These are phyloP conservation scores for Teratosphaeria destructans DNA, from an alignment of 2,329 filamentous ascomycete species.

Conservation along the genomic window DNA sequence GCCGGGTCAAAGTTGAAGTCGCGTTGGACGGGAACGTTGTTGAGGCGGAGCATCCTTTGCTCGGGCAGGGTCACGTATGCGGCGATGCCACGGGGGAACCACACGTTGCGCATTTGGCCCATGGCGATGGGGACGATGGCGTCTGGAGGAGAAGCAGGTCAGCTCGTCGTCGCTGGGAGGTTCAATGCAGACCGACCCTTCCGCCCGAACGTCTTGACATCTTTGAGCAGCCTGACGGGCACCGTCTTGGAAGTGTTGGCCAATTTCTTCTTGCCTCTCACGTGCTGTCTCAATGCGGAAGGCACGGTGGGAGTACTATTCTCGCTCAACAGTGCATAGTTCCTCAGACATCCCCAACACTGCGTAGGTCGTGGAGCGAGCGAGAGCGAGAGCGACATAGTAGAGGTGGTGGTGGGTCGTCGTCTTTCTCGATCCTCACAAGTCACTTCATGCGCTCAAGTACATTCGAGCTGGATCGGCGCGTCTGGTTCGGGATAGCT, in stretches of 20 bases:
- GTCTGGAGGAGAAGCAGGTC: constrained; percentile 28
- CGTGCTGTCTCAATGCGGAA: constrained; percentile 17
- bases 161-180: background rate
- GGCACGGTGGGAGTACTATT: background rate
- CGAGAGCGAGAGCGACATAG: constrained; percentile 9
- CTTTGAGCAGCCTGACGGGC: constrained; percentile 42
- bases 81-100: constrained; percentile 42
- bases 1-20: constrained; percentile 33
- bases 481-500: no score
- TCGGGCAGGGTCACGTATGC: constrained; percentile 41
- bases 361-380: constrained; percentile 13
- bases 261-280: constrained; percentile 28
- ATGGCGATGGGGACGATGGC: constrained; percentile 42
- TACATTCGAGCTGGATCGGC: background rate
- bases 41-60: constrained; percentile 34
- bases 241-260: constrained; percentile 26
- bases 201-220: constrained; percentile 43
- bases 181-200: constrained; percentile 26
- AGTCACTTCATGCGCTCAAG: no score
- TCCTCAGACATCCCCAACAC: constrained; percentile 21
- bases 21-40: constrained; percentile 35
- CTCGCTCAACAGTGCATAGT: constrained; percentile 9
- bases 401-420: no score
- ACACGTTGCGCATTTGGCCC: constrained; percentile 45
- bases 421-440: no score